A percentile compares a stretch with the other conserved stretches of the same genome.
These are phyloP conservation scores for Leccinum truebloodii DNA, from an alignment of 768 basidiomycete genomes.

Conservation along the genomic window DNA sequence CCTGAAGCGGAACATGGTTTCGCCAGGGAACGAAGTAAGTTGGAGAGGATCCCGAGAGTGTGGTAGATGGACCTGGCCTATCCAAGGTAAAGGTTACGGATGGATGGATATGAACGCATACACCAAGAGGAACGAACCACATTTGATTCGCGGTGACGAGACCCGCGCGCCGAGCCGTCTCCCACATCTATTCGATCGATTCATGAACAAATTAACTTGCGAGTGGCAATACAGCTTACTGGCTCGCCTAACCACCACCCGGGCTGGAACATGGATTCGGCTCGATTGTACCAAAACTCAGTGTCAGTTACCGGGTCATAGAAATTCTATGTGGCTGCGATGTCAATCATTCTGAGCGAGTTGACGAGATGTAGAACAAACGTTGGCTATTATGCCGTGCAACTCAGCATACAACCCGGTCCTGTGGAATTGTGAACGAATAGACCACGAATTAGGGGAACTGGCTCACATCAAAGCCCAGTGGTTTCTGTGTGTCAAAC, in stretches of 20 bases:
- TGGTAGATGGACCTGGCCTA: conserved; percentile 84
- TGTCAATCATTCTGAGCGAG: background rate
- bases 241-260: conserved; percentile 92
- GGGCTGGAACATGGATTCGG: conserved; percentile 61
- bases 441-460: background rate
- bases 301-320: conserved; percentile 68
- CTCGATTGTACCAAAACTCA: conserved; percentile 73
- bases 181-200: conserved; percentile 71
- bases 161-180: conserved; percentile 74
- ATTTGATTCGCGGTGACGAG: conserved; percentile 84
- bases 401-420: conserved; percentile 89
- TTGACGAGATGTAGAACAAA: conserved; percentile 33
- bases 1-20: conserved; percentile 53
- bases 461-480: conserved; percentile 76
- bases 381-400: conserved; percentile 90
- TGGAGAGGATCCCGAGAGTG: conserved; percentile 60
- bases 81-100: background rate
- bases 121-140: conserved; percentile 59
- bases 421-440: conserved; percentile 42
- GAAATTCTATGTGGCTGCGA: conserved; percentile 59
- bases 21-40: conserved; percentile 82
- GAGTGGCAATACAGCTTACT: conserved; percentile 44
- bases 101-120: background rate
- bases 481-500: conserved; percentile 64
- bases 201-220: background rate